phyloP scores from a whole-genome alignment of 2,329 filamentous ascomycete genomes.

The Claviceps sp. region DNA sequence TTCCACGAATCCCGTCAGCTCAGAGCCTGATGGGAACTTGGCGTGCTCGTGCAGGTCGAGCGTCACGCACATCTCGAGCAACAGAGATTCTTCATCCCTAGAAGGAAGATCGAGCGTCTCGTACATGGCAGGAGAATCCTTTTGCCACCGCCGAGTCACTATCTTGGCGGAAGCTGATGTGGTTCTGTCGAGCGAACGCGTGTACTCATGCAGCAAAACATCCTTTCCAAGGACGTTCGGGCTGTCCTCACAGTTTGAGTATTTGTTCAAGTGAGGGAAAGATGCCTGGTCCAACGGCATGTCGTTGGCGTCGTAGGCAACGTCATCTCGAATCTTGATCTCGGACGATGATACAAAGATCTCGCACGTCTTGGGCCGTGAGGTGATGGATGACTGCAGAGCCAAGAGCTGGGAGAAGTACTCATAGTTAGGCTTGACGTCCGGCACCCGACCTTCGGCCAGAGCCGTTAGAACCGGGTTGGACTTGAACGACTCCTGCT shows the following conservation, averaged over 20 bases:
- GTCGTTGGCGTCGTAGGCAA: conserved; percentile 30
- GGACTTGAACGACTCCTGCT: conserved; percentile 45
- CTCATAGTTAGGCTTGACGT: conserved; percentile 47
- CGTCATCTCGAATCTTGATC: conserved; percentile 36
- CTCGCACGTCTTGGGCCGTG: conserved; percentile 45
- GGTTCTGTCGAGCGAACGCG: conserved; percentile 37
- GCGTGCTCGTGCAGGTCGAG: conserved; percentile 44
- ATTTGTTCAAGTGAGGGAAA: conserved; percentile 43
- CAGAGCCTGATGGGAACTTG: conserved; percentile 44
- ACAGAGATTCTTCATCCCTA: conserved; percentile 38
- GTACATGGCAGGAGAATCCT: conserved; percentile 42
- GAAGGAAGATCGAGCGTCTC: conserved; percentile 35
- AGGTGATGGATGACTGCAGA: conserved; percentile 38
- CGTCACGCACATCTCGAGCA: conserved; percentile 49
- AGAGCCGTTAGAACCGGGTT: conserved; percentile 51
- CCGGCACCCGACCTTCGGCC: conserved; percentile 41
- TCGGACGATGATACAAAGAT: conserved; percentile 43
- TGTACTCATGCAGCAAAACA: conserved; percentile 46
- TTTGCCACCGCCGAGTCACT: conserved; percentile 42
- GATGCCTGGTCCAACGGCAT: conserved; percentile 28
- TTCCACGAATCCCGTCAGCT: conserved; percentile 46
- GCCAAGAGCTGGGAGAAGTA: conserved; percentile 45
- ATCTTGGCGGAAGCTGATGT: conserved; percentile 43
- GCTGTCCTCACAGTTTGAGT: conserved; percentile 37
- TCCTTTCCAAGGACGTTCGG: conserved; percentile 37